These are phyloP conservation scores for Wickerhamomyces sp. DNA, from an alignment of 1,139 yeast genomes.

Conservation along the genomic window DNA sequence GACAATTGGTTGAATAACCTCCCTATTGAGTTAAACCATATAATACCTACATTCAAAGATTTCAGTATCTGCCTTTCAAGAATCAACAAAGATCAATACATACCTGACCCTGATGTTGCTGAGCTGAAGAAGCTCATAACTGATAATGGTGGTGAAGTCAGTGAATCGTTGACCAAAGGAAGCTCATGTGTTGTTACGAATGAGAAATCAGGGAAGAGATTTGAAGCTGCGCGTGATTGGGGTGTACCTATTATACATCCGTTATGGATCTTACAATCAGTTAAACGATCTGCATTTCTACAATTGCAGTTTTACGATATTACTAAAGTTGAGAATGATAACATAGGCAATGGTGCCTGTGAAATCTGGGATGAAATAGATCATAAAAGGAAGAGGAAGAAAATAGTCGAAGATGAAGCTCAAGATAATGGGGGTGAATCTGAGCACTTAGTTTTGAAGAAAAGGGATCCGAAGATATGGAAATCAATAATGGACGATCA, in stretches of 20 bases:
- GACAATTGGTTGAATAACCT: constrained; percentile 53
- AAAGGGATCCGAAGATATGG: constrained; percentile 37
- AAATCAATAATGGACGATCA: constrained; percentile 44
- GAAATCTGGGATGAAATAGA: constrained; percentile 43
- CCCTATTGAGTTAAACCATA: constrained; percentile 27
- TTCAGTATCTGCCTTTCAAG: constrained; percentile 52
- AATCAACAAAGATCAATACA: constrained; percentile 30
- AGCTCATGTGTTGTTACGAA: constrained; percentile 52
- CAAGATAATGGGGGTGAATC: constrained; percentile 10
- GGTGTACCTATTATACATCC: constrained; percentile 69
- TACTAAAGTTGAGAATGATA: constrained; percentile 25
- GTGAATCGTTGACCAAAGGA: constrained; percentile 50
- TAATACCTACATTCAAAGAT: constrained; percentile 43
- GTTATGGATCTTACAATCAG: constrained; percentile 65
- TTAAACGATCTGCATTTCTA: constrained; percentile 56
- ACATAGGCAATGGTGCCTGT: constrained; percentile 47
- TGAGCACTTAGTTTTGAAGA: constrained; percentile 24
- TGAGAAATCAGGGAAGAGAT: constrained; percentile 56
- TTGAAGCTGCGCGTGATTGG: constrained; percentile 63
- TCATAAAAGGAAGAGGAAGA: constrained; percentile 22
- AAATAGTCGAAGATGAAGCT: constrained; percentile 7
- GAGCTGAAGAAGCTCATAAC: constrained; percentile 35
- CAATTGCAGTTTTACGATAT: constrained; percentile 45
- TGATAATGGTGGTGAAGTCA: constrained; percentile 54
- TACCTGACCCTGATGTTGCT: constrained; percentile 23